Conservation (phyloP, 2,329 filamentous ascomycete species). For the Thelonectria discophora region DNA sequence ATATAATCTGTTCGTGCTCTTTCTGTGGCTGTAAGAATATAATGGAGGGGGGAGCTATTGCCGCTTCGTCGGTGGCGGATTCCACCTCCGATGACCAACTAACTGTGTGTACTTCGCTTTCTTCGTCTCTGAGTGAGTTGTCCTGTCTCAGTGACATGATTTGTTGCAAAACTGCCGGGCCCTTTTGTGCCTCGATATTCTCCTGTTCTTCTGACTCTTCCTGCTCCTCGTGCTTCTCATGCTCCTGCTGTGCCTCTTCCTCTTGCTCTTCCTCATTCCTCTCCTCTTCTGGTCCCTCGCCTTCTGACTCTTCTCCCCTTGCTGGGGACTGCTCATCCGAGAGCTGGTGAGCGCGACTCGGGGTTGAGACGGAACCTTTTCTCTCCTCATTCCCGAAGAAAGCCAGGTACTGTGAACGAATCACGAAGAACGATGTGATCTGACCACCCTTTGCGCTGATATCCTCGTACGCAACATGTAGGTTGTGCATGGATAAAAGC, state of each 20-base stretch:
- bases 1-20: neutral
- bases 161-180: neutral
- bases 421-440: no score
- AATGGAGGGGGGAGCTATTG: neutral
- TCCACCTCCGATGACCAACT: neutral
- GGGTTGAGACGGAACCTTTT: no score
- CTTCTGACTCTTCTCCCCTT: no score
- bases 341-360: no score
- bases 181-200: neutral
- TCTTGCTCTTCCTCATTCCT: neutral
- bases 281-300: neutral
- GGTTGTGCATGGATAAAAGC: neutral
- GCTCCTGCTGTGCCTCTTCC: neutral
- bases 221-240: neutral
- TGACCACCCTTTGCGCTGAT: no score
- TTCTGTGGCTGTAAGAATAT: conserved; percentile 1
- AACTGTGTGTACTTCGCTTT: neutral
- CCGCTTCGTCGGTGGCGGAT: neutral
- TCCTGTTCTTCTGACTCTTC: neutral
- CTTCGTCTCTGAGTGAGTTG: no score
- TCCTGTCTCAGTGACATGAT: conserved; percentile 2
- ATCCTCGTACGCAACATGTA: neutral
- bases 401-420: no score
- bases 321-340: no score
- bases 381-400: no score